Evolutionary conservation across 148 eudicot species (phyloP), one percentile per base, ranked within the genome.

Genomic region (Diospyros kaki): DNA sequence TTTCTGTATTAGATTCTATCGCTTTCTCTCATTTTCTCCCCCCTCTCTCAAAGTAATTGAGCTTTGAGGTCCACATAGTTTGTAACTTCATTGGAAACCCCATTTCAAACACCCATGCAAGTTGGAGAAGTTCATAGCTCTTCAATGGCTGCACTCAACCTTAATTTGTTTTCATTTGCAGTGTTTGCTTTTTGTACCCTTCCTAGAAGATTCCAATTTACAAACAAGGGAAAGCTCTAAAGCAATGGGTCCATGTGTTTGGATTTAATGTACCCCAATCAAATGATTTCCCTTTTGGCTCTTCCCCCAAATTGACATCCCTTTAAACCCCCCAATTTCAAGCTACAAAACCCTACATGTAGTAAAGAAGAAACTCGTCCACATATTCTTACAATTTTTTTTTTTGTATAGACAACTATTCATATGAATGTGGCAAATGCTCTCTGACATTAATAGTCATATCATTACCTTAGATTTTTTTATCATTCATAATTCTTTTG

Each of bases 121-220:
- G 66, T 62, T 46, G 56, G 5, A 60, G 46, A 50, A 10, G 56
- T 64, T 52, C 69, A 51, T 9, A 46, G 54, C 13, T 4, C 40
- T 48, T 38, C 28, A 38, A 39, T 61, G 67, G 67, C 18, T 61
- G 4, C 75, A 61, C 10, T 59, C 66, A 48, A 48, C 8, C 52
- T 4, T 43, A 45, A 11, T n/a, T 18, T 60, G 54, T 10, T 60
- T 41, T 62, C 15, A 6, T 15, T 10, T 10, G 61, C 12, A 15
- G 5, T 17, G 38, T 53, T 6, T 54, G 1, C 46, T 11, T 12
- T 8, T 61, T 44, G 14, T 15, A 15, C 39, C 12, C 17, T 41
- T 17, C 1, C 8, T 3, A 13, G 77, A 14, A 13, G 77, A 75
- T 75, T 75, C 77, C 63, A 75, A 17, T 65, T 74, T 65, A 70